phyloP scores from a whole-genome alignment of 164 flowering plant genomes.

The Cinnamomum micranthum region DNA sequence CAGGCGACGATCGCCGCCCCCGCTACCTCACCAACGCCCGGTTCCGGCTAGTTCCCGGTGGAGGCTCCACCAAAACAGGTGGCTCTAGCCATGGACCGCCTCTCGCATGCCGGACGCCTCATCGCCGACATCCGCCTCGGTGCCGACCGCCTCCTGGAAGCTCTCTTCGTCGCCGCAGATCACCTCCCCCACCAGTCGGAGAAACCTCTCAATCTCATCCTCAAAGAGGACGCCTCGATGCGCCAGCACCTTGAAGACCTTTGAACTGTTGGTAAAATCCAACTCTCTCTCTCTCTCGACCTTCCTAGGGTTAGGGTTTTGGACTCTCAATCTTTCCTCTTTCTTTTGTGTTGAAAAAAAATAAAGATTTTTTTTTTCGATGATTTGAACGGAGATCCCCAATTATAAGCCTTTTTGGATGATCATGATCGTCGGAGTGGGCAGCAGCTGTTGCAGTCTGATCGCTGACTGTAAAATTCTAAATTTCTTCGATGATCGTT shows the following conservation, averaged over 20 bases:
- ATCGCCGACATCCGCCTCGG: conserved; percentile 86
- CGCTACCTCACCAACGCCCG: conserved; percentile 16
- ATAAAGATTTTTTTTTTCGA: too few species aligned
- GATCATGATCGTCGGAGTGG: too few species aligned
- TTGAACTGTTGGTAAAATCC: conserved; percentile 55
- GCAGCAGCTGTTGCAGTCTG: too few species aligned
- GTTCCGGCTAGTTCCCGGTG: conserved; percentile 16
- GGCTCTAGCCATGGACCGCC: conserved; percentile 58
- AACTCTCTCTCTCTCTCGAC: background rate
- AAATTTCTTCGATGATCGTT: too few species aligned
- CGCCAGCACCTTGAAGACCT: conserved; percentile 79
- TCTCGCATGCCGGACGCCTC: conserved; percentile 61
- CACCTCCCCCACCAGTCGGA: conserved; percentile 38
- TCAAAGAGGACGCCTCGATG: conserved; percentile 68
- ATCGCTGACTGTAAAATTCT: too few species aligned
- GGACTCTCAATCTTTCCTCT: background rate
- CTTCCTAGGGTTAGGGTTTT: background rate
- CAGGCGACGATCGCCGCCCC: conserved; percentile 6
- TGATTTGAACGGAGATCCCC: too few species aligned
- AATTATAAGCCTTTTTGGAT: too few species aligned
- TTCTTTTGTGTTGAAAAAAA: too few species aligned
- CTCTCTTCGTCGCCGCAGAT: conserved; percentile 52
- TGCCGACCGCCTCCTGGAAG: conserved; percentile 86
- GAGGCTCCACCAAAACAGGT: conserved; percentile 95
- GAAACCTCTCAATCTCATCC: conserved; percentile 51